Conservation (phyloP, 106 monocot genomes). For the Platanthera zijinensis region DNA sequence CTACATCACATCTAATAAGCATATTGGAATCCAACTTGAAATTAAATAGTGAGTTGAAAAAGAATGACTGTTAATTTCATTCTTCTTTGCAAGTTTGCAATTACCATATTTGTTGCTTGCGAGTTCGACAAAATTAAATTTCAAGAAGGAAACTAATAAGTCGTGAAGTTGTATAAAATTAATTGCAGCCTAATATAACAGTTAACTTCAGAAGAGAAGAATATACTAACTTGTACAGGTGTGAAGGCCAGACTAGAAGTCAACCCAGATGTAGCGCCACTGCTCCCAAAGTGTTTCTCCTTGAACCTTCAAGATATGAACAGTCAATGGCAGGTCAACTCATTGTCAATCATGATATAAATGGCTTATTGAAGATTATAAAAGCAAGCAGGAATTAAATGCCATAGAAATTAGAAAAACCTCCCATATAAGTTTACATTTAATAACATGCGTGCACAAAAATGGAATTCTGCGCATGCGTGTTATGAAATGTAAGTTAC, state of each 20-base stretch:
- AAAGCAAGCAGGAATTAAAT: not conserved
- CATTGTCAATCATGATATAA: not conserved
- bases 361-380: not conserved
- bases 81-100: not conserved
- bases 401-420: not conserved
- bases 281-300: slow-evolving; percentile 75
- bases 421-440: too few relatives aligned
- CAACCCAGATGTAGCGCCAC: slow-evolving; percentile 88
- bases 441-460: too few relatives aligned
- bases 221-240: slow-evolving; percentile 77
- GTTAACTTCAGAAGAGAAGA: not conserved
- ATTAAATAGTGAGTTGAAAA: not conserved
- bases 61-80: not conserved
- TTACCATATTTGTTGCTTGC: not conserved
- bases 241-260: slow-evolving; percentile 97
- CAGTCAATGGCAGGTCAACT: not conserved
- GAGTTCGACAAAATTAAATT: not conserved
- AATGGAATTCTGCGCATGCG: too few relatives aligned
- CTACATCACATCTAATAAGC: not conserved
- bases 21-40: not conserved
- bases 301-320: slow-evolving; percentile 54
- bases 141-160: not conserved
- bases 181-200: not conserved
- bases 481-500: too few relatives aligned
- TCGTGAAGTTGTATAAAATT: not conserved